Evolutionary conservation across 2,329 filamentous ascomycete species (phyloP).

Genomic region (Fusarium staphyleae): DNA sequence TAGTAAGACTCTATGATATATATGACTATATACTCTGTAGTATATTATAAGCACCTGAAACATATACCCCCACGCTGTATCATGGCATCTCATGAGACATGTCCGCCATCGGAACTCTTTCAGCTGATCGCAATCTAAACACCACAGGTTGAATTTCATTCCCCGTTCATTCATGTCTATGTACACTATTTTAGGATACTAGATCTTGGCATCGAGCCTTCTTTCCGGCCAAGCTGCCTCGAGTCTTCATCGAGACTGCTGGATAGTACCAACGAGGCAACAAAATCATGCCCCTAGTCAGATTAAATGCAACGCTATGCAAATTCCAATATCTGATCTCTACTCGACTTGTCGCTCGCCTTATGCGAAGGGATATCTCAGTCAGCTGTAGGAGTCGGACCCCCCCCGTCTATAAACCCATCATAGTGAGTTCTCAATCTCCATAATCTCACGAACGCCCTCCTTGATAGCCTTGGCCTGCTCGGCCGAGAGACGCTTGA

Average conservation of each 20-base stretch:
- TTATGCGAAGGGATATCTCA: background rate
- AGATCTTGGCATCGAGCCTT: background rate
- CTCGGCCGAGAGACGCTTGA: slow-evolving; percentile 69
- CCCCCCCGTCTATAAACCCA: background rate
- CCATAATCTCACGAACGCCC: slow-evolving; percentile 69
- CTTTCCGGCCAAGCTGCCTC: background rate
- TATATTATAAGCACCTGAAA: no score
- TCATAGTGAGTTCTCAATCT: slow-evolving; percentile 64
- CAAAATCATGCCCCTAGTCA: background rate
- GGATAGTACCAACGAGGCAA: slow-evolving; percentile 5
- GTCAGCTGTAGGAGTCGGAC: slow-evolving; percentile 2
- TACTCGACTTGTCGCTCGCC: background rate
- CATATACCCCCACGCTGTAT: no score
- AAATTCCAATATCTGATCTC: slow-evolving; percentile 15
- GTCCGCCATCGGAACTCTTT: no score
- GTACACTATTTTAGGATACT: slow-evolving; percentile 4
- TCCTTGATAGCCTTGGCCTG: slow-evolving; percentile 60
- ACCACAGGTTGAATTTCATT: background rate
- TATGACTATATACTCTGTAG: no score
- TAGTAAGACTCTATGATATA: no score
- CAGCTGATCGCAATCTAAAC: background rate
- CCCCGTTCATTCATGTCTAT: slow-evolving; percentile 11
- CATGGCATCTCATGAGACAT: no score
- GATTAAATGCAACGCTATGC: slow-evolving; percentile 38
- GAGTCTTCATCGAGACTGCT: slow-evolving; percentile 7